These are phyloP conservation scores for Sindora glabra DNA, from an alignment of 306 rosid species.

Conservation along the genomic window DNA sequence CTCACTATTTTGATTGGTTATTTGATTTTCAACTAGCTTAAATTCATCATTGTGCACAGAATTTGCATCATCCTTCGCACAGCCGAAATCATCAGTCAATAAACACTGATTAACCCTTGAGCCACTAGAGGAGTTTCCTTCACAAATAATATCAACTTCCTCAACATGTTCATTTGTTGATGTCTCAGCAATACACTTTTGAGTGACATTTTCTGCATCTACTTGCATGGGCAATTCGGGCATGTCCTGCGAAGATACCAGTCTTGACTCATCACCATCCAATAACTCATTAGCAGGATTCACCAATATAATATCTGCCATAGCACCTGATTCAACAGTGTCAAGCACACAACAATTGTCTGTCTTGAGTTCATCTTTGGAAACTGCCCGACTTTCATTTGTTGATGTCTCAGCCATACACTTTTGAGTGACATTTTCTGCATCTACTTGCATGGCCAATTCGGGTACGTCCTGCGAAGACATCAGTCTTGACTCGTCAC, in stretches of 20 bases:
- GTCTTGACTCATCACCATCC: conserved; percentile 5
- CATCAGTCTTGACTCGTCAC: conserved; percentile 3
- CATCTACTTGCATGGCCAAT: conserved; percentile 9
- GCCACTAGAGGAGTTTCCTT: not conserved
- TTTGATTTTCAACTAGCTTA: not conserved
- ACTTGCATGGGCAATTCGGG: conserved; percentile 14
- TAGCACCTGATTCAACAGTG: conserved; percentile 13
- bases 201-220: not conserved
- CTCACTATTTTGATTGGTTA: not conserved
- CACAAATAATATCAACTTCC: not conserved
- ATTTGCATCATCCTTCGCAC: conserved; percentile 14
- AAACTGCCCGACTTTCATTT: not conserved
- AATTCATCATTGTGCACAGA: not conserved
- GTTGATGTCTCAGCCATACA: too few species aligned
- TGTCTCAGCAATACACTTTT: conserved; percentile 2
- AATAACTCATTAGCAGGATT: conserved; percentile 22
- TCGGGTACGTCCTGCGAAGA: conserved; percentile 5
- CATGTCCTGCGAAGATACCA: conserved; percentile 1
- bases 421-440: too few species aligned
- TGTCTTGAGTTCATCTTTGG: not conserved
- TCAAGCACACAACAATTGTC: conserved; percentile 4
- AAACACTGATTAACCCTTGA: not conserved
- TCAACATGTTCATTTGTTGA: conserved; percentile 5
- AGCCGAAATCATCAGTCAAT: not conserved
- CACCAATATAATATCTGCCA: not conserved